Evolutionary conservation across 257 asterid species (phyloP).

Genomic region (Avicennia marina): DNA sequence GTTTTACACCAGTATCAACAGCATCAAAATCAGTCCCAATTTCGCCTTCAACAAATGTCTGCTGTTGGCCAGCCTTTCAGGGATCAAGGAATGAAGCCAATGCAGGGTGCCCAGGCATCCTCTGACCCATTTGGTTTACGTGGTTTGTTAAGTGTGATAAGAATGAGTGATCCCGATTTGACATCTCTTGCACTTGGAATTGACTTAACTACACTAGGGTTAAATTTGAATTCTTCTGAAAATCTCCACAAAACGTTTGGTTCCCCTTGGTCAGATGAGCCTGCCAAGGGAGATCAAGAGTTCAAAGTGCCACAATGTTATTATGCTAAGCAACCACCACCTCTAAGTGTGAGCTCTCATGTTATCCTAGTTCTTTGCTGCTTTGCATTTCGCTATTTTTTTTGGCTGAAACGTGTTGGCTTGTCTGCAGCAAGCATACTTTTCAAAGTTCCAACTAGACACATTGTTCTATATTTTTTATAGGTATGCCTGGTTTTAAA

Average conservation of each 20-base stretch:
- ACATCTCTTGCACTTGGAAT: slow-evolving; percentile 93
- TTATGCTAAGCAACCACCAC: slow-evolving; percentile 76
- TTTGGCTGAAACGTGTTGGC: slow-evolving; percentile 30
- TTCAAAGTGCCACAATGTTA: slow-evolving; percentile 92
- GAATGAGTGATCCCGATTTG: slow-evolving; percentile 86
- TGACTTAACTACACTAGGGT: slow-evolving; percentile 88
- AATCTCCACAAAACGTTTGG: slow-evolving; percentile 81
- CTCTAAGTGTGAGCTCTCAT: slow-evolving; percentile 61
- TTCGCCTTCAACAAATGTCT: slow-evolving; percentile 87
- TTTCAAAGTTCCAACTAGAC: slow-evolving; percentile 79
- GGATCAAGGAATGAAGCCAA: slow-evolving; percentile 79
- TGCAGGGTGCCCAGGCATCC: slow-evolving; percentile 52
- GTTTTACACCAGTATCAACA: slow-evolving; percentile 88
- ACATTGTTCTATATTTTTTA: slow-evolving; percentile 85
- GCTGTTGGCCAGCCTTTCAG: slow-evolving; percentile 76
- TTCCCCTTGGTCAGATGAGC: slow-evolving; percentile 98
- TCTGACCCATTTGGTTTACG: slow-evolving; percentile 86
- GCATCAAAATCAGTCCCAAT: slow-evolving; percentile 80
- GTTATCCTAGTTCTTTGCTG: slow-evolving; percentile 9
- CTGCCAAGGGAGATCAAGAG: slow-evolving; percentile 91
- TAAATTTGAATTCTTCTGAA: slow-evolving; percentile 89
- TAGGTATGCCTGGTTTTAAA: slow-evolving; percentile 39
- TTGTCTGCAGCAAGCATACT: slow-evolving; percentile 80
- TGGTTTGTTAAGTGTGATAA: slow-evolving; percentile 83
- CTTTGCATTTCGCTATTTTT: not conserved